Evolutionary conservation across 805 yeast genomes (phyloP).

Genomic region (Metschnikowia orientalis): DNA sequence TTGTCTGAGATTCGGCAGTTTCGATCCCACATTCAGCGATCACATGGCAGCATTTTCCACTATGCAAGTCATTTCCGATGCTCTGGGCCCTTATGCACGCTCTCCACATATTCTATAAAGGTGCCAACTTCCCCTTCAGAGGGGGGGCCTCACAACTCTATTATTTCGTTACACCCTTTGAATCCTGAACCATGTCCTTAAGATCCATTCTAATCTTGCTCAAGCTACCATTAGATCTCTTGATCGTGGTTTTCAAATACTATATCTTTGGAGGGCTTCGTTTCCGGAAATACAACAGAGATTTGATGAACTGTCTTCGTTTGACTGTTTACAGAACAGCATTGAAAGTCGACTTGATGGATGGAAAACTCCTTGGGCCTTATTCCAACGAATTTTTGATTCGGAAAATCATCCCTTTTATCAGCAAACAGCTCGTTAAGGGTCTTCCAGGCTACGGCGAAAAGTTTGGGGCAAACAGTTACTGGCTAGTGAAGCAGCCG

Average conservation of each 20-base stretch:
- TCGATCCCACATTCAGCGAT: too few species aligned
- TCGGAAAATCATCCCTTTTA: constrained; percentile 10
- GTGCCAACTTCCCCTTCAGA: too few species aligned
- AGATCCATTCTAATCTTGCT: constrained; percentile 9
- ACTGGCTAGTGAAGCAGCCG: constrained; percentile 33
- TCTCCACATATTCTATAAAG: too few species aligned
- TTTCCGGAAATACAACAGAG: constrained; percentile 14
- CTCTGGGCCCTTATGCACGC: too few species aligned
- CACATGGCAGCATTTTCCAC: too few species aligned
- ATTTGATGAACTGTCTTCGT: constrained; percentile 13
- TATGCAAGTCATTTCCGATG: too few species aligned
- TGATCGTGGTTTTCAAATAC: constrained; percentile 14
- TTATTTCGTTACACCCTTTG: neutral
- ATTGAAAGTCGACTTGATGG: constrained; percentile 13
- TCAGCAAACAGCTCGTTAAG: constrained; percentile 7
- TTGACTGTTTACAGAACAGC: constrained; percentile 13
- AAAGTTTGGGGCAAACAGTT: constrained; percentile 25
- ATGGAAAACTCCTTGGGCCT: constrained; percentile 12
- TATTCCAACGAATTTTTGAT: constrained; percentile 15
- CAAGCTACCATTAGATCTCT: constrained; percentile 13
- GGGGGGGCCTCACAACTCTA: too few species aligned
- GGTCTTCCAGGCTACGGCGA: constrained; percentile 30
- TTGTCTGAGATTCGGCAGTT: too few species aligned
- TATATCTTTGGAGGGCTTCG: constrained; percentile 16
- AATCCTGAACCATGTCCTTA: constrained; percentile 6